Base-by-base conservation (phyloP, 305 asterid genomes). In the Fraxinus nigra region DNA sequence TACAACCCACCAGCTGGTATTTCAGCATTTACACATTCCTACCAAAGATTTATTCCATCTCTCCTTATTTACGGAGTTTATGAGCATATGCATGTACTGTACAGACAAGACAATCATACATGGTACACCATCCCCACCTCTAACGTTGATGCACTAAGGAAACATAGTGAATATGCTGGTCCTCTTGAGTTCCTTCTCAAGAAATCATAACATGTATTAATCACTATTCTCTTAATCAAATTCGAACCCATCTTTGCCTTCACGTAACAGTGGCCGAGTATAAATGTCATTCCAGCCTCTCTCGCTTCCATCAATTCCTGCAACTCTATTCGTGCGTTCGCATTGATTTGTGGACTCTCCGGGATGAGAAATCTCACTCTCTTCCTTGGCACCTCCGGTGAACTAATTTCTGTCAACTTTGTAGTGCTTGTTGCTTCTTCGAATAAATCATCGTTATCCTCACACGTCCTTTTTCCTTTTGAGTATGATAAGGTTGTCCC, bases 91-190 rank as follows among this genome's bases (percentile, higher is more conserved):
- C n/a, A 69, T 69, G 9, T 69, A 69, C 11, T 30, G 38, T 69
- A 69, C 75, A 30, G 3, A 69, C 75, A 28, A 69, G 38, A 75
- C 14, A 48, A 74, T 93, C 90, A 95, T 11, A 95, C 97, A 82
- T 87, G 96, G 88, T 92, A 95, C 61, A 95, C 76, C 99, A 94
- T 95, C 0, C 98, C 99, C 38, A 95, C 99, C 90, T 95, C 97
- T 63, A 95, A 85, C 1, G 99, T 92, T 8, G 99, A 92, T 0
- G 97, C 98, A 0, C 90, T 90, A 32, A 97, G 97, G 63, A 95
- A 93, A 78, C 95, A 94, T 83, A 91, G 83, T 2, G 91, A 95
- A 84, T 92, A 91, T 0, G 98, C 90, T n/a, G 95, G 92, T 6
- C 89, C 90, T 16, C 97, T 81, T 6, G 96, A 88, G 80, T 95